phyloP scores from a whole-genome alignment of 2,329 filamentous ascomycete species.

The Aspergillus persii region DNA sequence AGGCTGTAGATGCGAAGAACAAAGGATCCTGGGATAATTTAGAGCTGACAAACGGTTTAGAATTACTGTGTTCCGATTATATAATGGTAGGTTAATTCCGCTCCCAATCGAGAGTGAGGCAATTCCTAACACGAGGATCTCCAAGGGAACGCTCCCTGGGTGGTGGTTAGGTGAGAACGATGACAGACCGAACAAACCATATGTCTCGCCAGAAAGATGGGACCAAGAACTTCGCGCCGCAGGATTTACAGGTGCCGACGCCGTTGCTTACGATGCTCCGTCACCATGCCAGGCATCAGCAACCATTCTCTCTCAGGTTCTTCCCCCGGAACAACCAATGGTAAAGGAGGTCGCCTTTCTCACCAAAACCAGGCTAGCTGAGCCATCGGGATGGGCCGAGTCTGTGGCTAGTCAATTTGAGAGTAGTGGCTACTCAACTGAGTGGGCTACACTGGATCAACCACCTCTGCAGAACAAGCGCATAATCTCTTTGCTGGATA shows the following conservation, averaged over 20 bases:
- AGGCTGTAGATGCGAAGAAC: not conserved
- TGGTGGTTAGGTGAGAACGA: conserved; percentile 37
- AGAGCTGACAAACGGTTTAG: not conserved
- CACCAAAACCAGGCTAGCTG: no score
- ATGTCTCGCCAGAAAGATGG: conserved; percentile 10
- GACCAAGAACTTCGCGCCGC: conserved; percentile 15
- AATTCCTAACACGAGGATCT: not conserved
- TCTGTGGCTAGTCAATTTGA: not conserved
- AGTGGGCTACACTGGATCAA: not conserved
- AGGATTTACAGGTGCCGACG: conserved; percentile 14
- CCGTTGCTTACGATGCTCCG: conserved; percentile 3
- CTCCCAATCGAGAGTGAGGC: not conserved
- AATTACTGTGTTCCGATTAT: not conserved
- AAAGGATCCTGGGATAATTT: not conserved
- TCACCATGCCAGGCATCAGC: not conserved
- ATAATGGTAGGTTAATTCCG: not conserved
- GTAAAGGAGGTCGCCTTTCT: not conserved
- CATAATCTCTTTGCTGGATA: conserved; percentile 10
- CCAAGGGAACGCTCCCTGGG: conserved; percentile 31
- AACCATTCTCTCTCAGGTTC: conserved; percentile 4
- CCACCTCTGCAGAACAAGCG: not conserved
- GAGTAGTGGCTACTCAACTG: not conserved
- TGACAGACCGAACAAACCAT: conserved; percentile 12
- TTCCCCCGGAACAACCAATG: not conserved
- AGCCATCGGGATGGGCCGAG: no score